phyloP scores from a whole-genome alignment of 2,329 filamentous ascomycete species.

The Trichophyton simii region DNA sequence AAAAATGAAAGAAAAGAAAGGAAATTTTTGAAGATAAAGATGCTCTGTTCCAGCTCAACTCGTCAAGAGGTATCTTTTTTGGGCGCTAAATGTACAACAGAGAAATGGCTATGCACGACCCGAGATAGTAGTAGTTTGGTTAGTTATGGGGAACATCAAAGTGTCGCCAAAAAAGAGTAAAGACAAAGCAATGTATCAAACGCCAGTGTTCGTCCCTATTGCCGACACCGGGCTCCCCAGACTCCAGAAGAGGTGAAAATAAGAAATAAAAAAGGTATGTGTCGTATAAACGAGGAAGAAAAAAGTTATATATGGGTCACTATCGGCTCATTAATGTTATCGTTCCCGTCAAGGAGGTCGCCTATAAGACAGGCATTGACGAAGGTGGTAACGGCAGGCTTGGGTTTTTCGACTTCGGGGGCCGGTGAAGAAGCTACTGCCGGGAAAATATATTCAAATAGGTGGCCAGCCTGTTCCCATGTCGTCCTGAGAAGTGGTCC shows the following conservation, averaged over 20 bases:
- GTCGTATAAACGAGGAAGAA: neutral
- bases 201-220: neutral
- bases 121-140: neutral
- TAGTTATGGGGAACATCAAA: neutral
- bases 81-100: conserved; percentile 3
- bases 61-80: conserved; percentile 1
- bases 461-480: neutral
- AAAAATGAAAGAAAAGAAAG: neutral
- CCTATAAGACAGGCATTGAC: conserved; percentile 1
- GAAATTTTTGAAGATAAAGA: neutral
- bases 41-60: neutral
- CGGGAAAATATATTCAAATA: neutral
- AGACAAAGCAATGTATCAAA: neutral
- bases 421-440: neutral
- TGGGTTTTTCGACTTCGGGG: neutral
- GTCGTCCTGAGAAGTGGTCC: neutral
- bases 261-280: neutral
- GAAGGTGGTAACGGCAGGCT: neutral
- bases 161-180: neutral
- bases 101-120: neutral
- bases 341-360: neutral
- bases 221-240: neutral
- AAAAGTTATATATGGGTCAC: neutral
- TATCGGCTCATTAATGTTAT: conserved; percentile 1
- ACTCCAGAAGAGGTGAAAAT: neutral